phyloP scores from a whole-genome alignment of 352 stramenopile genomes.

The Peronospora farinosa region DNA sequence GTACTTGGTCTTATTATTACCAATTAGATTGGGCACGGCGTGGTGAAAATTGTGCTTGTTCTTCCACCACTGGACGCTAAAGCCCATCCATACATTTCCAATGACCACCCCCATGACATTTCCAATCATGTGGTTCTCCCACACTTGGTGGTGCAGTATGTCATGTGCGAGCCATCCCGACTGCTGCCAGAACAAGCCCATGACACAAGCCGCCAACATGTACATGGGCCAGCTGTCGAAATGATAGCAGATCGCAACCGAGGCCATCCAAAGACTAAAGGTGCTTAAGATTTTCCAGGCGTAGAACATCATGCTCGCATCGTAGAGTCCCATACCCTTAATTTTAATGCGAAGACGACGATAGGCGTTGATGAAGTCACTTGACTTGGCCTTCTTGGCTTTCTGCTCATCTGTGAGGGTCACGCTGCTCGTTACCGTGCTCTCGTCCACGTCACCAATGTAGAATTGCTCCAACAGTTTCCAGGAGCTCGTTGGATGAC shows the following conservation, averaged over 20 bases:
- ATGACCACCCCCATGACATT: conserved; percentile 92
- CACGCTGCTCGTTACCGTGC: conserved; percentile 25
- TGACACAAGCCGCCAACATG: conserved; percentile 86
- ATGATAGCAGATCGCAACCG: conserved; percentile 85
- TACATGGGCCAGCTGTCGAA: conserved; percentile 79
- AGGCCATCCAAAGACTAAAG: conserved; percentile 83
- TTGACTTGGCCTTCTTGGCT: conserved; percentile 50
- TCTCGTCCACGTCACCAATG: conserved; percentile 92
- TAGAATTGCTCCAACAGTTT: conserved; percentile 95
- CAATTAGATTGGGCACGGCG: conserved; percentile 95
- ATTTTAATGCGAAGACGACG: conserved; percentile 91
- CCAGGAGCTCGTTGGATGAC: conserved; percentile 92
- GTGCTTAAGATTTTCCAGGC: conserved; percentile 93
- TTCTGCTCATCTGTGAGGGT: conserved; percentile 43
- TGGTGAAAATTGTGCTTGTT: conserved; percentile 99
- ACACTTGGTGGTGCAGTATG: conserved; percentile 97
- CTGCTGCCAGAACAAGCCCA: conserved; percentile 98
- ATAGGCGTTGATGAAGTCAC: conserved; percentile 95
- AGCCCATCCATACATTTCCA: conserved; percentile 96
- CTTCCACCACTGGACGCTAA: conserved; percentile 96
- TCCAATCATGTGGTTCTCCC: conserved; percentile 89
- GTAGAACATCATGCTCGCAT: conserved; percentile 90
- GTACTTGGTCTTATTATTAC: conserved; percentile 69
- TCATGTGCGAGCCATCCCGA: conserved; percentile 97
- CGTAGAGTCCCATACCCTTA: conserved; percentile 93